These are phyloP conservation scores for Hevea brasiliensis DNA, from an alignment of 345 rosid species.

Conservation along the genomic window DNA sequence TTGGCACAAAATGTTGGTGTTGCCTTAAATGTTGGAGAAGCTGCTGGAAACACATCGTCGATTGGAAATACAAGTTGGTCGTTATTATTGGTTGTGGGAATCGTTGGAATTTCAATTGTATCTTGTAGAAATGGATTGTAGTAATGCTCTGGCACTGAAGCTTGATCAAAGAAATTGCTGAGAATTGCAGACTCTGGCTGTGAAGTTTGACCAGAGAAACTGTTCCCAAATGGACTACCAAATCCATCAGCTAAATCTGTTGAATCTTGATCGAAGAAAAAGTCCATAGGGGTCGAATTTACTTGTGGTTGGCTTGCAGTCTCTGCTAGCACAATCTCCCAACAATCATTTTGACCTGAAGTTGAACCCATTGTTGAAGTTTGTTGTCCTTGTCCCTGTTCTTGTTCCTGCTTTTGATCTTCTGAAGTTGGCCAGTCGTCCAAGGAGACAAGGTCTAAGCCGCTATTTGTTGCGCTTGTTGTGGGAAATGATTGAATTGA, in stretches of 20 bases:
- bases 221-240: not conserved
- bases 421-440: slow-evolving; percentile 39
- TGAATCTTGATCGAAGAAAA: slow-evolving; percentile 11
- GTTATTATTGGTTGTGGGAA: not conserved
- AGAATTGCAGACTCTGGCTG: too few relatives aligned
- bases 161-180: not conserved
- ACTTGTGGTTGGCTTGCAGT: slow-evolving; percentile 26
- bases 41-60: slow-evolving; percentile 23
- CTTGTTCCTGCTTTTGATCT: slow-evolving; percentile 9
- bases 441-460: slow-evolving; percentile 33
- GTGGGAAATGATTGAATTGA: slow-evolving; percentile 35
- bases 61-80: slow-evolving; percentile 11
- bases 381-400: slow-evolving; percentile 6
- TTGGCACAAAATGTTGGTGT: slow-evolving; percentile 35
- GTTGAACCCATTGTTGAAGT: not conserved
- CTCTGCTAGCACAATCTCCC: slow-evolving; percentile 61
- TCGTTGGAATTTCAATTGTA: slow-evolving; percentile 7
- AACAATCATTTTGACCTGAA: slow-evolving; percentile 31
- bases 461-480: slow-evolving; percentile 15
- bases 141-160: slow-evolving; percentile 9
- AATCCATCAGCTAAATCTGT: not conserved
- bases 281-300: not conserved
- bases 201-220: not conserved
- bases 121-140: slow-evolving; percentile 43
- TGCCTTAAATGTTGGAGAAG: slow-evolving; percentile 57